These are phyloP conservation scores for Murraya koenigii DNA, from an alignment of 345 rosid genomes.

Conservation along the genomic window DNA sequence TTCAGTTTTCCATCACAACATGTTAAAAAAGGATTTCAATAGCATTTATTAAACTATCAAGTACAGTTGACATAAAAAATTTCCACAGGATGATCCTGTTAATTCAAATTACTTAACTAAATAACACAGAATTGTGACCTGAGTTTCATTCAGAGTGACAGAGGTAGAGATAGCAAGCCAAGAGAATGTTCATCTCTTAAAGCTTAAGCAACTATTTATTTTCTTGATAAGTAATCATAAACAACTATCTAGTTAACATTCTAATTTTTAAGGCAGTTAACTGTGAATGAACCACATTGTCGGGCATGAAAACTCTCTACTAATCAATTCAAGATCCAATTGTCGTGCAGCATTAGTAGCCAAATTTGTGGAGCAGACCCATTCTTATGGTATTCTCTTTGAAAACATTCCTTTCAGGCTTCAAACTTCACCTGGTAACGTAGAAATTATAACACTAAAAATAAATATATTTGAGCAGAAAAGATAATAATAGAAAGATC, in stretches of 20 bases:
- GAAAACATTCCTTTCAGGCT: not conserved
- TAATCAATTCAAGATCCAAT: conserved; percentile 2
- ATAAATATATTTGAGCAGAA: not conserved
- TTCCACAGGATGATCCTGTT: not conserved
- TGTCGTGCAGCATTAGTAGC: not conserved
- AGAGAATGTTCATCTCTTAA: too few relatives aligned
- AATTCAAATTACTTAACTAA: too few relatives aligned
- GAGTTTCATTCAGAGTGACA: too few relatives aligned
- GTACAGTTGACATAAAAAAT: not conserved
- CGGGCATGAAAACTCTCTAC: not conserved
- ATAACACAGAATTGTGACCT: too few relatives aligned
- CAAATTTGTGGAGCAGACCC: not conserved
- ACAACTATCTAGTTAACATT: not conserved
- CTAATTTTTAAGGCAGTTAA: not conserved
- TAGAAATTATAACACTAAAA: not conserved
- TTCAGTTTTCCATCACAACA: conserved; percentile 5
- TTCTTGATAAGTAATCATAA: too few relatives aligned
- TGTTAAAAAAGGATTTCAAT: not conserved
- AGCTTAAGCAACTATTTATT: too few relatives aligned
- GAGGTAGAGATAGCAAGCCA: too few relatives aligned
- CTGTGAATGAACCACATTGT: not conserved
- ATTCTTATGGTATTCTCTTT: not conserved
- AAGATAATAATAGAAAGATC: not conserved
- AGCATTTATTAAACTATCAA: not conserved
- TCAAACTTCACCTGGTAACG: not conserved